These are phyloP conservation scores for Copromyces sp. DNA, from an alignment of 495 filamentous ascomycete species.

Conservation along the genomic window DNA sequence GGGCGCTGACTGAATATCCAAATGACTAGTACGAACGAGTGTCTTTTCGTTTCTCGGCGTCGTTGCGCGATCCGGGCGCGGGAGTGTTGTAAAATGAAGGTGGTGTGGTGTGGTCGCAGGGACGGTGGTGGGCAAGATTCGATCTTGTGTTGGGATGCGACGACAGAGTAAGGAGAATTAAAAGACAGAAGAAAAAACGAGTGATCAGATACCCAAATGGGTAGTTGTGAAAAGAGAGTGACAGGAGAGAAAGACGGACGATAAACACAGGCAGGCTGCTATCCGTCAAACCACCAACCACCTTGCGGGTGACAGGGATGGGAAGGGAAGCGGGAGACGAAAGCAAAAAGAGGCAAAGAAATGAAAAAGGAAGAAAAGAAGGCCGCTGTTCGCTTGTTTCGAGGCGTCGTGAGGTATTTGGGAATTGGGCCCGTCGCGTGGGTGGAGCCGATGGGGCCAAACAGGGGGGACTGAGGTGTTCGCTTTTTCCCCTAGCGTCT, in stretches of 20 bases:
- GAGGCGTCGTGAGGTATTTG: conserved; percentile 2
- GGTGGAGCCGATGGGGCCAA: conserved; percentile 6
- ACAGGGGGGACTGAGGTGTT: not conserved
- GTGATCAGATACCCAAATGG: not conserved
- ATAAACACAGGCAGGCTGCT: not conserved
- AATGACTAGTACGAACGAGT: not conserved
- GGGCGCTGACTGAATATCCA: not conserved
- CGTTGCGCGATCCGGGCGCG: not conserved
- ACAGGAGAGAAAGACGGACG: not conserved
- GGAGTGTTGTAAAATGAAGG: not conserved
- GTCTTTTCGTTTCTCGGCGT: not conserved
- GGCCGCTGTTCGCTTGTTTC: not conserved
- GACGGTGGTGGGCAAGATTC: not conserved
- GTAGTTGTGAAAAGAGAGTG: not conserved
- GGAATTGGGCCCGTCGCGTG: conserved; percentile 5
- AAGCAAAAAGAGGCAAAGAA: not conserved
- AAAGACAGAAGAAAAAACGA: not conserved
- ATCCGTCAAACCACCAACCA: not conserved
- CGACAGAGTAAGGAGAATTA: not conserved
- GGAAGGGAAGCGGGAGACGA: not conserved
- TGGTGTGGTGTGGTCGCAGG: not conserved
- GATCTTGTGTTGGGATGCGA: too few relatives aligned
- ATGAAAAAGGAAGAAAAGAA: not conserved
- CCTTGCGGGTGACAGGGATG: not conserved
- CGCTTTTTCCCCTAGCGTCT: not conserved